Percentiles rank a stretch among this genome's conserved stretches.
Conservation (phyloP, 768 basidiomycete species). For the Pisolithus microcarpus region DNA sequence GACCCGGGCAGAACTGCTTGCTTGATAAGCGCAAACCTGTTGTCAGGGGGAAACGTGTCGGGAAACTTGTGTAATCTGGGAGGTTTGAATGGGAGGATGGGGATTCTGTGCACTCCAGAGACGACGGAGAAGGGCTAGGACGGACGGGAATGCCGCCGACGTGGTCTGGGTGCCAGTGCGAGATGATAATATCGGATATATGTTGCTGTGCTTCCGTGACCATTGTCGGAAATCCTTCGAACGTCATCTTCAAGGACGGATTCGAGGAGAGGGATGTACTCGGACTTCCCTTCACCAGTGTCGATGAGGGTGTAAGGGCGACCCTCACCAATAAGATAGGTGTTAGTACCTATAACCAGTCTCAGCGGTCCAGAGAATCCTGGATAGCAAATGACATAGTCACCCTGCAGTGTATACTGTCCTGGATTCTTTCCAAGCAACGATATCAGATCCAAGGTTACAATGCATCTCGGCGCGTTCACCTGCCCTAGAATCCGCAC, state of each 20-base stretch:
- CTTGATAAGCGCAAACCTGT: constrained; percentile 30
- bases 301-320: constrained; percentile 78
- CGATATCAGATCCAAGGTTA: not conserved
- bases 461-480: constrained; percentile 5
- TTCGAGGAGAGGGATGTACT: constrained; percentile 62
- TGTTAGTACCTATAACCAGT: constrained; percentile 67
- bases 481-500: constrained; percentile 74
- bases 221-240: constrained; percentile 17
- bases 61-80: constrained; percentile 76
- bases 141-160: constrained; percentile 64
- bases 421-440: constrained; percentile 62
- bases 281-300: constrained; percentile 66
- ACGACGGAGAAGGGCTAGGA: constrained; percentile 56
- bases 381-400: not conserved
- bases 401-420: constrained; percentile 83
- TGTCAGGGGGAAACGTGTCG: constrained; percentile 23
- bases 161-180: constrained; percentile 90
- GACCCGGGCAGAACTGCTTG: constrained; percentile 34
- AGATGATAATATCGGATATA: constrained; percentile 85
- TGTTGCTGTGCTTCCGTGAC: constrained; percentile 32
- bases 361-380: not conserved
- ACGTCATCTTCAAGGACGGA: constrained; percentile 34
- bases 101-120: constrained; percentile 53
- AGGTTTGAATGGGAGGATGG: constrained; percentile 44
- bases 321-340: constrained; percentile 68